Conservation (phyloP, 2,329 filamentous ascomycete species). For the Didymella glomerata region DNA sequence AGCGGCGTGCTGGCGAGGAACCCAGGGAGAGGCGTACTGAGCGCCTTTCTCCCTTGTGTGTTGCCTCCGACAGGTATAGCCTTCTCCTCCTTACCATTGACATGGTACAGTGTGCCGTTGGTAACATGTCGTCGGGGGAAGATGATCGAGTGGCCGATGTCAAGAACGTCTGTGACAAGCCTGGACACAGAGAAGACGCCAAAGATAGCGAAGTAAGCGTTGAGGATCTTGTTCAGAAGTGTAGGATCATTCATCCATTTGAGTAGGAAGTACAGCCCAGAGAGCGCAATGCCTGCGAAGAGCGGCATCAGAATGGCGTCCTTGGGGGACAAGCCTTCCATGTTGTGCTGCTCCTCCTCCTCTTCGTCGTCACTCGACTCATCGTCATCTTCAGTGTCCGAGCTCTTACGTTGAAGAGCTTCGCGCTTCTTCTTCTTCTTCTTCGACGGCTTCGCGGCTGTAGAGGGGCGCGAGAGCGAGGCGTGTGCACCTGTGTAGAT, state of each 20-base stretch:
- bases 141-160: conserved; percentile 70
- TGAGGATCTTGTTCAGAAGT: conserved; percentile 82
- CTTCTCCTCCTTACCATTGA: conserved; percentile 49
- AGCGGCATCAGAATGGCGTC: conserved; percentile 89
- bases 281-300: conserved; percentile 74
- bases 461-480: conserved; percentile 83
- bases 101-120: conserved; percentile 60
- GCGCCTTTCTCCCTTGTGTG: conserved; percentile 29
- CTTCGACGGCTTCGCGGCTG: conserved; percentile 70
- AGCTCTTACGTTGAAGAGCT: conserved; percentile 33
- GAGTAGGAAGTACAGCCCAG: conserved; percentile 84
- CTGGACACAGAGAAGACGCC: conserved; percentile 79
- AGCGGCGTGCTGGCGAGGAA: conserved; percentile 59
- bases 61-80: conserved; percentile 44
- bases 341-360: conserved; percentile 63
- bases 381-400: conserved; percentile 34
- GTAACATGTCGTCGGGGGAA: conserved; percentile 76
- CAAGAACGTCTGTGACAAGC: conserved; percentile 75
- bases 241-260: conserved; percentile 85
- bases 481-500: conserved; percentile 87
- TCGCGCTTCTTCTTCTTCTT: conserved; percentile 59
- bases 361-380: conserved; percentile 52
- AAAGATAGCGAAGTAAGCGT: conserved; percentile 82
- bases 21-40: conserved; percentile 62
- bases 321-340: conserved; percentile 74